Evolutionary conservation across 2,329 filamentous ascomycete species (phyloP), one percentile per base, ranked within the genome.

Genomic region (Xylaria sp.): DNA sequence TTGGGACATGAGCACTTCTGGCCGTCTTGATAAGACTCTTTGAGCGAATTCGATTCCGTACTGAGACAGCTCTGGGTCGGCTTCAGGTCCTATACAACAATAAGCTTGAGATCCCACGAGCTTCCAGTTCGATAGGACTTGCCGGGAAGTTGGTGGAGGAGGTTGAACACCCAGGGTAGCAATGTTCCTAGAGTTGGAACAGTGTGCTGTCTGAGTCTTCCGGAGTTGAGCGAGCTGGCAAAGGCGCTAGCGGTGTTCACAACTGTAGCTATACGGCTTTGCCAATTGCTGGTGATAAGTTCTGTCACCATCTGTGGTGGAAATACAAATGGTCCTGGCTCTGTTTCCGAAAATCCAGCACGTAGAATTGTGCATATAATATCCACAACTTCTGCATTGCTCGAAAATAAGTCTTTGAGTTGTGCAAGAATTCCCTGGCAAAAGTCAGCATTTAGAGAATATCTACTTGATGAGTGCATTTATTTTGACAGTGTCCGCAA

Each of bases 241-340:
- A 94, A 91, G 0, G 89, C 90, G 76, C 89, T 91, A 2, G 91
- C 91, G 3, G 91, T 92, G 65, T 89, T 89, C 37, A 96, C 87
- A 10, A 94, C 84, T 3, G 87, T 86, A 2, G 91, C 91, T 46
- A 93, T 84, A 55, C 91, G 90, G 10, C 88, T 91, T n/a, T 86
- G 81, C 46, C 87, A 80, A 1, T 81, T 83, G 25, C 86, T 86
- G 3, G 86, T 84, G 56, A 96, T 84, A 77, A 92, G 91, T 51
- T 89, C 84, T 12, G 90, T 88, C n/a, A 92, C 88, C 71, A 89
- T 84, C 0, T 85, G 82, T 0, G 91, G 85, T 2, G 90, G 86
- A 69, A 97, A 89, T 9, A 94, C 92, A 74, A 96, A 95, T 0
- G 92, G 91, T 0, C 93, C 93, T 2, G 91, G 88, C 32, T 89